A percentile compares a stretch with the other conserved stretches of the same genome.
These are phyloP conservation scores for Lachnellula suecica DNA, from an alignment of 2,329 filamentous ascomycete genomes.

Conservation along the genomic window DNA sequence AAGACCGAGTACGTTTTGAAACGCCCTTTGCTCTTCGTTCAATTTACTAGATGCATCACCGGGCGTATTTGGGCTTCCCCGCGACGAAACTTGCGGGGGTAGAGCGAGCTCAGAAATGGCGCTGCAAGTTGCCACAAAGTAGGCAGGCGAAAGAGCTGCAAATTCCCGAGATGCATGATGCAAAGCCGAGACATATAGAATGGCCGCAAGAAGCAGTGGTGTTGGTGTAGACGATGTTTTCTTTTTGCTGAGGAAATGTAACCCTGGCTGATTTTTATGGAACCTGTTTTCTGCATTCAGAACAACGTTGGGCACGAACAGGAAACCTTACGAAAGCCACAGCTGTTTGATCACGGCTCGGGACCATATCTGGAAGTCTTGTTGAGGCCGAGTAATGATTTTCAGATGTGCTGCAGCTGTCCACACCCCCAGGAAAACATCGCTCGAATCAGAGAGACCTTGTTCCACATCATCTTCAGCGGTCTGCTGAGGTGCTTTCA, in stretches of 20 bases:
- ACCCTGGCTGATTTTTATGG: conserved; percentile 42
- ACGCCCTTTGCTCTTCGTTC: conserved; percentile 39
- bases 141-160: conserved; percentile 37
- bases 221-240: conserved; percentile 42
- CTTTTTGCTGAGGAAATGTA: conserved; percentile 45
- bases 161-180: too few species aligned
- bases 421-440: conserved; percentile 30
- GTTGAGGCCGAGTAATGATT: conserved; percentile 24
- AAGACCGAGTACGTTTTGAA: conserved; percentile 42
- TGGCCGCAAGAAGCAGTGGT: conserved; percentile 43
- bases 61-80: conserved; percentile 23
- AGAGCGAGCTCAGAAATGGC: conserved; percentile 42
- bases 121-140: conserved; percentile 38
- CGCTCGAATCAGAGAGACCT: conserved; percentile 15
- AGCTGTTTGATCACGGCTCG: too few species aligned
- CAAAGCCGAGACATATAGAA: too few species aligned
- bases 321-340: not conserved
- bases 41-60: conserved; percentile 14
- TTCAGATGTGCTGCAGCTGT: conserved; percentile 32
- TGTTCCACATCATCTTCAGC: conserved; percentile 15
- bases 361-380: too few species aligned
- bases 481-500: conserved; percentile 12
- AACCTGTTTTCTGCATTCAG: conserved; percentile 34
- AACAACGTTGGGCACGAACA: not conserved
- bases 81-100: conserved; percentile 31